Evolutionary conservation across 306 rosid genomes (phyloP).

Genomic region (Geum urbanum): DNA sequence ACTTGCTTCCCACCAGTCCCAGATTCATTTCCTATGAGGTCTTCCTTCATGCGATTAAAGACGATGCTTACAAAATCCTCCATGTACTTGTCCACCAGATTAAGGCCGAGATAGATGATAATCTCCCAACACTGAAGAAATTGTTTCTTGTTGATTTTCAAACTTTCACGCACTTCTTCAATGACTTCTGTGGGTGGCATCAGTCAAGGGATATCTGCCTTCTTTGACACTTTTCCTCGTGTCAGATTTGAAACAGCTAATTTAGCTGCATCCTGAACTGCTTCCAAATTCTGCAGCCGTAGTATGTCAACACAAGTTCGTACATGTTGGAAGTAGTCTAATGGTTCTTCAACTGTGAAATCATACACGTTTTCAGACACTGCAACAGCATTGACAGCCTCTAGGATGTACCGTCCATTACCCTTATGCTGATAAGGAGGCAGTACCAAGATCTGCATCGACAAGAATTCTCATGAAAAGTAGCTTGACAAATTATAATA

Average conservation of each 20-base stretch:
- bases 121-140: slow-evolving; percentile 93
- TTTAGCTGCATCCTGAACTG: slow-evolving; percentile 44
- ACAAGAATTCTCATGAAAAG: slow-evolving; percentile 21
- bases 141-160: slow-evolving; percentile 84
- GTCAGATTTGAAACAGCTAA: slow-evolving; percentile 56
- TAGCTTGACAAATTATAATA: neutral
- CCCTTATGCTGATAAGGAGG: slow-evolving; percentile 91
- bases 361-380: slow-evolving; percentile 68
- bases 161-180: slow-evolving; percentile 53
- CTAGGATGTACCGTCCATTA: slow-evolving; percentile 71
- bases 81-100: slow-evolving; percentile 54
- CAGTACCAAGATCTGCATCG: slow-evolving; percentile 63
- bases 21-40: slow-evolving; percentile 69
- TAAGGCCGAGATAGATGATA: slow-evolving; percentile 62
- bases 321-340: slow-evolving; percentile 69
- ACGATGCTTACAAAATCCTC: slow-evolving; percentile 57
- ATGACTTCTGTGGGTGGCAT: slow-evolving; percentile 49
- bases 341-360: slow-evolving; percentile 86
- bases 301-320: slow-evolving; percentile 68
- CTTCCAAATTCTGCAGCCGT: slow-evolving; percentile 56
- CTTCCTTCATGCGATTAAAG: slow-evolving; percentile 68
- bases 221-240: slow-evolving; percentile 70
- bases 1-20: slow-evolving; percentile 65
- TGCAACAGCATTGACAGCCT: slow-evolving; percentile 62
- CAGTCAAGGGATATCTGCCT: slow-evolving; percentile 47